Conservation (phyloP, 2,329 filamentous ascomycete species). For the Aureobasidium subglaciale region DNA sequence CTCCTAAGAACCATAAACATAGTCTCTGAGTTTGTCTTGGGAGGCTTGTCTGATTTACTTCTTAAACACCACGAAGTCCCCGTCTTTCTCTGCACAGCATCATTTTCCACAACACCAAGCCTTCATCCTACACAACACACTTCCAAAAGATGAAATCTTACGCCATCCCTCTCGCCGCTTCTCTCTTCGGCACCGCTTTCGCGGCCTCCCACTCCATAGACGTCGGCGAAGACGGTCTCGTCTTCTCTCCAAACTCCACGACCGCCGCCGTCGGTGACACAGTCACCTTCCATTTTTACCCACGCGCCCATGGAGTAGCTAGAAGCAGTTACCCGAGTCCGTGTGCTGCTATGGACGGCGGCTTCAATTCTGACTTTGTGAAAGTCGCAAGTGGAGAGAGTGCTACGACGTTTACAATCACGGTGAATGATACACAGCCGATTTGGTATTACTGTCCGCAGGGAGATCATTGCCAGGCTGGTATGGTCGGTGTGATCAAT, state of each 20-base stretch:
- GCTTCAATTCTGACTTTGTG: conserved; percentile 15
- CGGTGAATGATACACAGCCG: conserved; percentile 9
- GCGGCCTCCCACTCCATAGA: not conserved
- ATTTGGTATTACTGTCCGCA: conserved; percentile 16
- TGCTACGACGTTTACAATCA: conserved; percentile 8
- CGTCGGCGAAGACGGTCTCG: conserved; percentile 12
- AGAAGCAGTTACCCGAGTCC: conserved; percentile 11
- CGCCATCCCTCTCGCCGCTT: not conserved
- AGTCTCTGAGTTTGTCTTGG: no score
- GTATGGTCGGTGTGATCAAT: conserved; percentile 18
- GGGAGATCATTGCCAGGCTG: conserved; percentile 13
- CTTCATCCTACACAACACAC: not conserved
- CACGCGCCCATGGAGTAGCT: conserved; percentile 14
- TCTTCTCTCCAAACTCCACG: conserved; percentile 11
- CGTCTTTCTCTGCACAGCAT: no score
- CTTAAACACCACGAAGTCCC: no score
- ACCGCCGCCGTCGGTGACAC: conserved; percentile 13
- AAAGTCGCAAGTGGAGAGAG: not conserved
- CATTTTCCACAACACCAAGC: no score
- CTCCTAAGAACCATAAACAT: no score
- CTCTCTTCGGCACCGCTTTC: not conserved
- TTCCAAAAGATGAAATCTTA: not conserved
- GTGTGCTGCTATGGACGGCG: conserved; percentile 6
- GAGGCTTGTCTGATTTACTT: no score
- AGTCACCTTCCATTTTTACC: conserved; percentile 14